Conservation (phyloP, 768 basidiomycete genomes). For the Boletus sp. region DNA sequence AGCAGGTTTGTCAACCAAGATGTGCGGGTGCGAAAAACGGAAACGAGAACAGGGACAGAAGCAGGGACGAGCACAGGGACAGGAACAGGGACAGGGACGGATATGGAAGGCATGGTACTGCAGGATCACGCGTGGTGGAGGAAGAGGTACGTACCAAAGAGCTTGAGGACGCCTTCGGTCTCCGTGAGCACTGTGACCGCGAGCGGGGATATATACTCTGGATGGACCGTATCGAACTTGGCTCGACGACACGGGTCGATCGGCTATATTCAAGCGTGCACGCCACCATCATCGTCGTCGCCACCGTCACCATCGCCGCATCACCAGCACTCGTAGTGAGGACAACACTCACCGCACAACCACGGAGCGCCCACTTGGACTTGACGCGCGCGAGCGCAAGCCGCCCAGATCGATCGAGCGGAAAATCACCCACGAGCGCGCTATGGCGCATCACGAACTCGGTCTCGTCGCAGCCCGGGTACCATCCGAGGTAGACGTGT, state of each 20-base stretch:
- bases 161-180: constrained; percentile 25
- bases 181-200: constrained; percentile 28
- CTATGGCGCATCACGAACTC: constrained; percentile 28
- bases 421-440: constrained; percentile 28
- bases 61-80: background rate
- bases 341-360: constrained; percentile 22
- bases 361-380: constrained; percentile 23
- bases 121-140: no score
- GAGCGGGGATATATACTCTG: constrained; percentile 27
- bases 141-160: constrained; percentile 21
- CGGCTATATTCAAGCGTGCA: background rate
- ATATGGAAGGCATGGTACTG: no score
- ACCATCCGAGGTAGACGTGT: constrained; percentile 31
- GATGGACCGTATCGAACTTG: constrained; percentile 20
- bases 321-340: background rate
- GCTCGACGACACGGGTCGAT: constrained; percentile 24
- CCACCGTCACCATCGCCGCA: no score
- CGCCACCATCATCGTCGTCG: background rate
- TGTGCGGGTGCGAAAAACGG: background rate
- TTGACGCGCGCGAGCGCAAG: constrained; percentile 16
- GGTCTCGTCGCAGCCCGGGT: constrained; percentile 28
- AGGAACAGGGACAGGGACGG: background rate
- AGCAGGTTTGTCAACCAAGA: background rate
- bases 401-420: constrained; percentile 23
- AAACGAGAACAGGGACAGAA: background rate